Conservation (phyloP, 495 filamentous ascomycete genomes). For the Aspergillus asperescens region DNA sequence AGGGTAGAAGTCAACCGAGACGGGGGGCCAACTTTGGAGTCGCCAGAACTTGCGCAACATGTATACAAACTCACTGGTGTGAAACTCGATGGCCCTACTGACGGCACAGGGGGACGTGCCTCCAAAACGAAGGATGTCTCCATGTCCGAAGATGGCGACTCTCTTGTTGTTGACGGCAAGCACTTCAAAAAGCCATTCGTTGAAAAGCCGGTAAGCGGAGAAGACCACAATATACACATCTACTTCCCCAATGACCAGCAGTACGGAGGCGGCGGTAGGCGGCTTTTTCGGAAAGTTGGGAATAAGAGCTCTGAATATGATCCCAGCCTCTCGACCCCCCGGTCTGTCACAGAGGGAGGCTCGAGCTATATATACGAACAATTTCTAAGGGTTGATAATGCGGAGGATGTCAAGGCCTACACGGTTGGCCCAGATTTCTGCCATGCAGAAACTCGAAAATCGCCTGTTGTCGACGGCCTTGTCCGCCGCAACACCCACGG, state of each 20-base stretch:
- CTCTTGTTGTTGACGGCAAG: slow-evolving; percentile 78
- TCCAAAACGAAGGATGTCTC: slow-evolving; percentile 60
- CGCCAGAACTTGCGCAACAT: slow-evolving; percentile 68
- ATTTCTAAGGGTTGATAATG: slow-evolving; percentile 91
- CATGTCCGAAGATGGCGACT: slow-evolving; percentile 77
- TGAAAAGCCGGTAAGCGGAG: slow-evolving; percentile 95
- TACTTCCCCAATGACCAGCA: slow-evolving; percentile 79
- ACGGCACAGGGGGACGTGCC: slow-evolving; percentile 62
- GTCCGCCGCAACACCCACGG: slow-evolving; percentile 94
- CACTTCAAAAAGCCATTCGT: slow-evolving; percentile 89
- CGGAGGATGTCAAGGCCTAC: slow-evolving; percentile 98
- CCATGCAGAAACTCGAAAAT: slow-evolving; percentile 95
- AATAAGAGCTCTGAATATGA: slow-evolving; percentile 98
- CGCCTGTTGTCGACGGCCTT: slow-evolving; percentile 91
- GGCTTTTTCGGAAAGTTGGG: slow-evolving; percentile 91
- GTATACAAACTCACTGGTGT: slow-evolving; percentile 76
- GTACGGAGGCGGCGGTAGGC: slow-evolving; percentile 77
- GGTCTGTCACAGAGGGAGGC: slow-evolving; percentile 69
- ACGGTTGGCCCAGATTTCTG: slow-evolving; percentile 92
- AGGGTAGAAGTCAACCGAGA: slow-evolving; percentile 92
- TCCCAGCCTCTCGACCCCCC: slow-evolving; percentile 63
- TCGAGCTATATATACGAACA: slow-evolving; percentile 94
- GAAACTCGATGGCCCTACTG: slow-evolving; percentile 65
- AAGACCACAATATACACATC: slow-evolving; percentile 98
- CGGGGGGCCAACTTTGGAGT: slow-evolving; percentile 76